phyloP scores from a whole-genome alignment of 1,284 basidiomycete genomes.

The Kalmanozyma brasiliensis region DNA sequence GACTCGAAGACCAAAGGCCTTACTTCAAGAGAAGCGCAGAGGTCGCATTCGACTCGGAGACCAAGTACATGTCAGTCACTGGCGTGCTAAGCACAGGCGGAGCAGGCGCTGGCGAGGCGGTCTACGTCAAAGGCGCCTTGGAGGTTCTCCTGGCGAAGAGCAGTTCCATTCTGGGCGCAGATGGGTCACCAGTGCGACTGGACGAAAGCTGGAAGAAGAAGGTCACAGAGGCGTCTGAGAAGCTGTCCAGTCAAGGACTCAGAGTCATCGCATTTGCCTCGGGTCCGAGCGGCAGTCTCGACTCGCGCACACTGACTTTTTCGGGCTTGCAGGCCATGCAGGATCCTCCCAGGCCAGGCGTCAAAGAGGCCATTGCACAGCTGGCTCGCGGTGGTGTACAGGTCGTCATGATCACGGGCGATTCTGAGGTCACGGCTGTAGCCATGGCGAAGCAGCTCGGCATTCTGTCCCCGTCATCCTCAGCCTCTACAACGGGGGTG shows the following conservation, averaged over 20 bases:
- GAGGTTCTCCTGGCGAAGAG: constrained; percentile 86
- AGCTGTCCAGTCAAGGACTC: constrained; percentile 80
- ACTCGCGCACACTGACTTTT: constrained; percentile 78
- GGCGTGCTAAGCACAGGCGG: constrained; percentile 70
- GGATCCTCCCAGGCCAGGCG: constrained; percentile 91
- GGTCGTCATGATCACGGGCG: constrained; percentile 98
- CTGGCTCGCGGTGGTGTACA: constrained; percentile 88
- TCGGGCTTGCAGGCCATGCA: constrained; percentile 93
- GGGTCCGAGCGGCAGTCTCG: constrained; percentile 69
- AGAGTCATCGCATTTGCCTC: constrained; percentile 91
- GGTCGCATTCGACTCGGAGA: constrained; percentile 89
- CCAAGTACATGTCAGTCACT: constrained; percentile 89
- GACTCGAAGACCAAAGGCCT: constrained; percentile 76
- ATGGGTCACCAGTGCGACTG: constrained; percentile 81
- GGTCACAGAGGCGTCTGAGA: constrained; percentile 78
- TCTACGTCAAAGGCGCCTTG: constrained; percentile 92
- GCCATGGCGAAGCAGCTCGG: constrained; percentile 91
- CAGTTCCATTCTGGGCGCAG: constrained; percentile 85
- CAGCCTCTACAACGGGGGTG: constrained; percentile 67
- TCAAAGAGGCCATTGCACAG: constrained; percentile 84
- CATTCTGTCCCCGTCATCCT: constrained; percentile 68
- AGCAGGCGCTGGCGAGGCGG: constrained; percentile 74
- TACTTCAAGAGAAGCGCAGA: constrained; percentile 81
- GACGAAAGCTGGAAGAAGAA: constrained; percentile 76
- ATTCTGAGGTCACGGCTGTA: constrained; percentile 88